Conservation (phyloP, 352 stramenopile genomes). For the Globisporangium cederbergense region DNA sequence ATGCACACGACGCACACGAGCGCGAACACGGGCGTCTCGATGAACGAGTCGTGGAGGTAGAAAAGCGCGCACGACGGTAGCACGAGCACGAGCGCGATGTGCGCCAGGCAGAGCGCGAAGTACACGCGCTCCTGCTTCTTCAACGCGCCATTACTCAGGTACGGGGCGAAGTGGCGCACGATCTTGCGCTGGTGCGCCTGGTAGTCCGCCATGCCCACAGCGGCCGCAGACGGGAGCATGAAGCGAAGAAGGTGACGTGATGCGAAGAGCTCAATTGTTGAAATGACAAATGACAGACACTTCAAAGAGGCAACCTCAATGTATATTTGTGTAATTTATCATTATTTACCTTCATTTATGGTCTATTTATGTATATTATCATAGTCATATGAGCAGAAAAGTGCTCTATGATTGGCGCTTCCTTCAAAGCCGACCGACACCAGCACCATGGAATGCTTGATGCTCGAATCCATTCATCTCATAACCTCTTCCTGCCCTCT, state of each 20-base stretch:
- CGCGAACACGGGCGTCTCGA: slow-evolving; percentile 60
- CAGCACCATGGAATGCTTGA: background rate
- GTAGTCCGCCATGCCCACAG: slow-evolving; percentile 28
- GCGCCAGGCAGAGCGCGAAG: slow-evolving; percentile 47
- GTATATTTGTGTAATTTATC: background rate
- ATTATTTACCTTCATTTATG: background rate
- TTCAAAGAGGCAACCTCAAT: background rate
- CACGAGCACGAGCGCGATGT: slow-evolving; percentile 50
- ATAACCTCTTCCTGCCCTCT: background rate
- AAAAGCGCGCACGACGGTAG: slow-evolving; percentile 46
- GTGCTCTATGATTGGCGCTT: too few species aligned
- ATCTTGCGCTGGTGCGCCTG: slow-evolving; percentile 68
- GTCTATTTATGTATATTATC: background rate
- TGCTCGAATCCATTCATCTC: background rate
- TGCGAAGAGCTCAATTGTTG: slow-evolving; percentile 4
- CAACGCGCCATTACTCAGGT: slow-evolving; percentile 53
- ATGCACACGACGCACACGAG: slow-evolving; percentile 49
- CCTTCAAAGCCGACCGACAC: too few species aligned
- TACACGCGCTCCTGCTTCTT: slow-evolving; percentile 50
- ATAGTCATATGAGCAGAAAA: background rate
- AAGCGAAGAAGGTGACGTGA: background rate
- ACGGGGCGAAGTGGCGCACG: slow-evolving; percentile 66
- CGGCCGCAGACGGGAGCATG: slow-evolving; percentile 30
- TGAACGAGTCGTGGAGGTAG: slow-evolving; percentile 47
- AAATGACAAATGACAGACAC: slow-evolving; percentile 3